Evolutionary conservation across 1,284 basidiomycete species (phyloP), one percentile per base, ranked within the genome.

Genomic region (Exobasidium rhododendri): DNA sequence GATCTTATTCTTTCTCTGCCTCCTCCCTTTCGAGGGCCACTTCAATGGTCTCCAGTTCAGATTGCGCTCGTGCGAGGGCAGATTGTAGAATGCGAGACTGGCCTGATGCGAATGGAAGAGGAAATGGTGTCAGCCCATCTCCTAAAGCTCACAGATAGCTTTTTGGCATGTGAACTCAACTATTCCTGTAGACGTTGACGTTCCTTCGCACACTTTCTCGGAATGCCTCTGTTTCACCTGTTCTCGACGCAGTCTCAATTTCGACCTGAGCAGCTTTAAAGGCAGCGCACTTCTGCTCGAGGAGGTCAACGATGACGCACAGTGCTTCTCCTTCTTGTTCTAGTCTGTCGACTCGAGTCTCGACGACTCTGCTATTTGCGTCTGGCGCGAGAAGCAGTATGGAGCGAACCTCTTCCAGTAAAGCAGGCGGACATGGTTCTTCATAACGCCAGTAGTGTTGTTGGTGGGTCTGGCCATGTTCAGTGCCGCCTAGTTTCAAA

Each of bases 401-500:
- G 7, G 35, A 40, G 17, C 35, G 35, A 3, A 50, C 47, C 26
- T 50, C 5, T 17, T 50, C 47, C 4, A 50, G 24, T 4, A 50
- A 26, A 20, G n/a, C 47, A 24, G 47, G 47, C 28, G 47, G 47
- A 13, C 47, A 50, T 50, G 4, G 20, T 28, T 50, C 47, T 4
- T 50, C 24, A 26, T 3, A 50, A 2, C 20, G n/a, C 47, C 47
- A 50, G 13, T 50, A 50, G 28, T 50, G 47, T 4, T 24, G 47
- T 13, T 4, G n/a, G 22, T 26, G 14, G 13, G 47, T 50, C 22
- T 50, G 20, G 24, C 5, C 20, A 2, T 50, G 47, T 40, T 10
- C 49, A 10, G 26, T 56, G 20, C 56, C 58, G 29, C 60, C 56
- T 20, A 62, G 58, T 20, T 54, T 54, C 11, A 60, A 29, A 7